Conservation (phyloP, 139 green algal genomes). For the Bryopsis sp. region DNA sequence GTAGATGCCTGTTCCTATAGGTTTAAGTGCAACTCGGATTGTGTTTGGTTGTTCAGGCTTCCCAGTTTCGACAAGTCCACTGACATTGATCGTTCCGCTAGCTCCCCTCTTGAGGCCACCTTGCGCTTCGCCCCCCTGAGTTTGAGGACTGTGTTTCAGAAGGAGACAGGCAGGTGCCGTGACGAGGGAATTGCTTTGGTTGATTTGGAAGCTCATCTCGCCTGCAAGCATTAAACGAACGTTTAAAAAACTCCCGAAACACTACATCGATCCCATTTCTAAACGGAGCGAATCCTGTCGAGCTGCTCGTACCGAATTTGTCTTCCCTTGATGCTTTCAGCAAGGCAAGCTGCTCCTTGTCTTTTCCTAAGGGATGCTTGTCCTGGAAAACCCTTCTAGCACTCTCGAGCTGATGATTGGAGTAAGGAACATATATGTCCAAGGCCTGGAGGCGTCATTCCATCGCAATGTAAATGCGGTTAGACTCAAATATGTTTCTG, state of each 20-base stretch:
- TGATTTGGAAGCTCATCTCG: constrained; percentile 33
- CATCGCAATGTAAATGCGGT: too few relatives aligned
- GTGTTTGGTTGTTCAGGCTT: constrained; percentile 16
- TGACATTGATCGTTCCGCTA: too few relatives aligned
- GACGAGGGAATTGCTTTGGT: constrained; percentile 44
- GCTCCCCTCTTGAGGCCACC: background rate
- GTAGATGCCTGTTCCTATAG: constrained; percentile 51
- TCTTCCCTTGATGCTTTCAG: constrained; percentile 21
- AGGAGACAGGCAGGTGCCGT: constrained; percentile 19
- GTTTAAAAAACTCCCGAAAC: too few relatives aligned
- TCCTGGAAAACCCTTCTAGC: constrained; percentile 57
- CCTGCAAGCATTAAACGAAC: too few relatives aligned
- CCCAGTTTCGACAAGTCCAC: too few relatives aligned
- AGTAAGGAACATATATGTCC: constrained; percentile 26
- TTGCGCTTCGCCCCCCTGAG: background rate
- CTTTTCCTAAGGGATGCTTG: constrained; percentile 56
- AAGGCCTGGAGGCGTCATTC: background rate
- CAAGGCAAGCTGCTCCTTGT: constrained; percentile 39
- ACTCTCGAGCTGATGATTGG: constrained; percentile 44
- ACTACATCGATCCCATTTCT: too few relatives aligned
- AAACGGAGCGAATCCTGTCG: too few relatives aligned
- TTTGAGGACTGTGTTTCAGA: constrained; percentile 18
- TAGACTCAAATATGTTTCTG: too few relatives aligned
- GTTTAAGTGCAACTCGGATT: constrained; percentile 38
- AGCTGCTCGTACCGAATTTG: background rate